Base-by-base conservation (phyloP, 1,139 yeast species). In the Saccharomycopsis hybrid region DNA sequence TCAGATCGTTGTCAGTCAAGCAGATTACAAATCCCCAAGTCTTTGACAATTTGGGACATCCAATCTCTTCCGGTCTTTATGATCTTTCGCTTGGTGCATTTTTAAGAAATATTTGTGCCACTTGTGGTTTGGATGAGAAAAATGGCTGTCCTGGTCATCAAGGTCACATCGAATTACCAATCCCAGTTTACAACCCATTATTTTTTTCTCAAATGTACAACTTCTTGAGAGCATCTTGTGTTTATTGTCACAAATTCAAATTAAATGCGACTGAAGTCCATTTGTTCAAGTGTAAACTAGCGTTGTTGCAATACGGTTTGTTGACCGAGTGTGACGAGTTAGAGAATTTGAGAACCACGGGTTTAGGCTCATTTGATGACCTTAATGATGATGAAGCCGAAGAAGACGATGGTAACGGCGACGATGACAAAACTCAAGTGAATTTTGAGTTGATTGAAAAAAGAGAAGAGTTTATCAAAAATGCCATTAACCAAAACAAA, bases 141-240 rank as follows among this genome's bases (percentile, higher is more conserved):
- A 46, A 42, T 38, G 84, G 80, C 62, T 94, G 99, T 70, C 97
- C 97, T 2, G 99, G 99, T 38, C 99, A 94, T 67, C 89, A 88
- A 69, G 99, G 99, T 54, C 98, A 94, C 67, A 89, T 94, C 54
- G 97, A 92, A 65, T 76, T 94, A 58, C 98, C 98, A 7, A 84
- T 88, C 40, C 96, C 97, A 4, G 95, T 88, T 44, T 94, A 89
- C 72, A 92, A 89, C 64, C 97, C 98, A 18, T 71, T 94, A 61
- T 92, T 94, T 64, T 92, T 94, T 78, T 79, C 81, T 63, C 97
- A 92, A 67, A 73, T 94, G 73, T 92, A 83, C 71, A 76, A 86
- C 54, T 82, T 84, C 60, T 73, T 94, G 62, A 76, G 97, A 65
- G 77, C 92, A 41, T 71, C 92, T 30, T 94, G 99, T 76, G 74